Evolutionary conservation across 1,284 basidiomycete genomes (phyloP).

Genomic region (Marasmius oreades): DNA sequence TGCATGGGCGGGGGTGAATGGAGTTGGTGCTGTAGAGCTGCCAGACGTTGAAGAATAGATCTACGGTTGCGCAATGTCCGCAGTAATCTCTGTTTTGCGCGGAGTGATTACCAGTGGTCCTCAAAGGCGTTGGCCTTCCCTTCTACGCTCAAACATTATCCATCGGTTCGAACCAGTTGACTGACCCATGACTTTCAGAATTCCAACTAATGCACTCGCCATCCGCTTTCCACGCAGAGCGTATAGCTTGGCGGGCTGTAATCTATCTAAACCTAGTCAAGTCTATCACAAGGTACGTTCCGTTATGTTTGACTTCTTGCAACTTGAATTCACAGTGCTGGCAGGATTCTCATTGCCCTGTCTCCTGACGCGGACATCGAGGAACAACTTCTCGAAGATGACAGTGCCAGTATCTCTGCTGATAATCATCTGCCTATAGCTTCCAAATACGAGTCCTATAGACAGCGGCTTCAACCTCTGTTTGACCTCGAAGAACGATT

Average conservation of each 20-base stretch:
- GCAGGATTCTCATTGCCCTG: constrained; percentile 74
- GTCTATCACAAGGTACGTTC: constrained; percentile 63
- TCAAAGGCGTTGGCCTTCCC: no score
- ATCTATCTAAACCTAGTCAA: constrained; percentile 82
- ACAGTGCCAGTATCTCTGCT: constrained; percentile 42
- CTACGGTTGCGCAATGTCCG: no score
- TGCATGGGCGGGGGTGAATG: not conserved
- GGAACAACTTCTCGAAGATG: constrained; percentile 44
- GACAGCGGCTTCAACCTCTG: constrained; percentile 58
- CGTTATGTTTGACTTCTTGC: not conserved
- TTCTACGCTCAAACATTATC: not conserved
- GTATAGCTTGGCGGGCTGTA: constrained; percentile 79
- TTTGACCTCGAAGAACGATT: constrained; percentile 64
- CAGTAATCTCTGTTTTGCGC: no score
- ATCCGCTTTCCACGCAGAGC: constrained; percentile 68
- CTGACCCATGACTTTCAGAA: constrained; percentile 41
- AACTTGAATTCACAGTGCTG: constrained; percentile 8
- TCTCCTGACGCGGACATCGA: constrained; percentile 61
- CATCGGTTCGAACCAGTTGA: not conserved
- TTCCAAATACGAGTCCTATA: constrained; percentile 59
- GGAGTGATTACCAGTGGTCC: no score
- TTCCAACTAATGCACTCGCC: constrained; percentile 77
- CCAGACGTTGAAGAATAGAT: no score
- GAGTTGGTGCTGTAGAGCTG: no score
- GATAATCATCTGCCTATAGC: constrained; percentile 50